Conservation (phyloP, 202 grass and related monocot species). For the Musa balbisiana region DNA sequence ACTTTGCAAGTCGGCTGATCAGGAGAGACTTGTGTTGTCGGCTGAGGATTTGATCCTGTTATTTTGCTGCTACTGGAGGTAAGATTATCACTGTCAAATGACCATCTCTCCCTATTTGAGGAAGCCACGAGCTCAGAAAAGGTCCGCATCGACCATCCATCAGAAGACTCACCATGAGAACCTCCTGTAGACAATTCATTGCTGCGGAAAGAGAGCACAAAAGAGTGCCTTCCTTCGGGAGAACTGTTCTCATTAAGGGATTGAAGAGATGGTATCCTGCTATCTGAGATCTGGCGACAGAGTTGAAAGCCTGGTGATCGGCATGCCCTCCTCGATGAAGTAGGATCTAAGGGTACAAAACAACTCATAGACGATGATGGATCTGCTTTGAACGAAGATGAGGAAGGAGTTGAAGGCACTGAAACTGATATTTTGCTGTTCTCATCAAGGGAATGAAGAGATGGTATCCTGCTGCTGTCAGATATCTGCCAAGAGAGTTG, state of each 20-base stretch:
- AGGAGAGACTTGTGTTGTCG: slow-evolving; percentile 24
- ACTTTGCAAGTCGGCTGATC: slow-evolving; percentile 59
- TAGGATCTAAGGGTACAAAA: slow-evolving; percentile 33
- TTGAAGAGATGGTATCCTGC: slow-evolving; percentile 75
- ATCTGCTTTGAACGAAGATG: background rate
- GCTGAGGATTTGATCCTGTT: slow-evolving; percentile 45
- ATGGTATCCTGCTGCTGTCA: slow-evolving; percentile 31
- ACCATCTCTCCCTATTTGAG: slow-evolving; percentile 71
- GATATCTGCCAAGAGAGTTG: slow-evolving; percentile 67
- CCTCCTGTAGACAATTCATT: slow-evolving; percentile 53
- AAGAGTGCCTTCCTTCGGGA: slow-evolving; percentile 54
- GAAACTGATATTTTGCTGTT: slow-evolving; percentile 15
- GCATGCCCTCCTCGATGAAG: slow-evolving; percentile 52
- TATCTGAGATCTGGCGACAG: slow-evolving; percentile 68
- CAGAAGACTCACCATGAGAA: slow-evolving; percentile 59
- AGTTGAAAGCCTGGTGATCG: slow-evolving; percentile 66
- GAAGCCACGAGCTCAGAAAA: slow-evolving; percentile 97
- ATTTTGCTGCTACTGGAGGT: slow-evolving; percentile 54
- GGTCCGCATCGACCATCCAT: slow-evolving; percentile 91
- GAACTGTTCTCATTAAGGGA: slow-evolving; percentile 63
- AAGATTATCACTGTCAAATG: slow-evolving; percentile 62
- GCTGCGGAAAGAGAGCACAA: slow-evolving; percentile 54
- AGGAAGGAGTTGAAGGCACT: slow-evolving; percentile 35
- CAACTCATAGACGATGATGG: slow-evolving; percentile 44
- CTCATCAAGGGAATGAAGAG: background rate